Evolutionary conservation across 257 asterid genomes (phyloP), one percentile per base, ranked within the genome.

Genomic region (Przewalskia tangutica): DNA sequence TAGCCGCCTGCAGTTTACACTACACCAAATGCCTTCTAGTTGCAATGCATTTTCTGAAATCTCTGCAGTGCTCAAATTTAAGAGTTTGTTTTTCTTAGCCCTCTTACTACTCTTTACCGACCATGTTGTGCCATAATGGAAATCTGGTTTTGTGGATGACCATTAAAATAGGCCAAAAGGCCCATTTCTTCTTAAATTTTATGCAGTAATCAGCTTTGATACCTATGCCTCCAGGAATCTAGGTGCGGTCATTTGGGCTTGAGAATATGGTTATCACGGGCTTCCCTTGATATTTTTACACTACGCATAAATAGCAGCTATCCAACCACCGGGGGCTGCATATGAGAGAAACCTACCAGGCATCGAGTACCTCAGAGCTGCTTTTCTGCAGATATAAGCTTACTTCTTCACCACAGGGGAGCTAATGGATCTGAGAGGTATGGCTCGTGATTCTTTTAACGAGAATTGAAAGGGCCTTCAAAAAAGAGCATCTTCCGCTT

Each of bases 201-300:
- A 93, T 95, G 81, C 98, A 96, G 18, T 93, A 97, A 83, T 94
- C 98, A 4, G 97, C 98, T 66, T 97, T 84, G 23, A 97, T 94
- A 82, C 97, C 97, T 79, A 93, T 92, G 87, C 91, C 91, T 81
- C 99, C 99, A 40, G 99, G 99, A 95, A 90, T 84, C 97, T 89
- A 20, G 98, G 89, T 50, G 98, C 98, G 97, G 98, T 18, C 98
- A 87, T 73, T 96, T 93, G 14, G 93, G 92, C 81, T 94, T 96
- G 53, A 96, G 89, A 98, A 94, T 92, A 83, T 91, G 93, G 87
- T 96, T 98, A 81, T 91, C 97, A 34, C 97, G 90, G 79, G 98
- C 98, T 89, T 95, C 92, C 13, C 98, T 90, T 71, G 99, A 93
- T 80, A 97, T 97, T 90, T 95, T 92, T 77, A 97, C 98, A 58